Evolutionary conservation across 371 early-diverging fungal genomes (phyloP), one percentile per base, ranked within the genome.

Genomic region (Massospora cicadina): DNA sequence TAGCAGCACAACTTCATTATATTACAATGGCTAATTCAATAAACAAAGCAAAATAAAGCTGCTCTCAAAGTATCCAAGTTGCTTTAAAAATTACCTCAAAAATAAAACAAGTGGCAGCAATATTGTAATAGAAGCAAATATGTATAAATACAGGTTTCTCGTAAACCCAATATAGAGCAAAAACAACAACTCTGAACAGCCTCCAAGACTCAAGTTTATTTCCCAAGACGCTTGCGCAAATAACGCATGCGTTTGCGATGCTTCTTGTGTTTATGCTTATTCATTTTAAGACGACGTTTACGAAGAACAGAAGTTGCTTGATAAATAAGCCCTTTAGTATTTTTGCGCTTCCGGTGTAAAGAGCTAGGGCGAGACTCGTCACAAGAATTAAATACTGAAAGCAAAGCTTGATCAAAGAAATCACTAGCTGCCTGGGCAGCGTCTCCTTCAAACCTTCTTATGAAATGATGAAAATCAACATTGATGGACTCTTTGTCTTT

Each of bases 181-280:
- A n/a, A n/a, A n/a, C n/a, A n/a, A n/a, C n/a, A n/a, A n/a, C n/a
- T n/a, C n/a, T n/a, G n/a, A n/a, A n/a, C n/a, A n/a, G n/a, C n/a
- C n/a, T n/a, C n/a, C n/a, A n/a, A 26, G 13, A 1, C 43, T 43
- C 17, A 29, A 32, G 29, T 71, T 68, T 81, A 83, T 80, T 89
- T 89, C 70, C 87, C 86, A 59, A 87, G 77, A 66, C 81, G 80
- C 77, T 82, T 86, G 70, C 87, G 81, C 72, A 86, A 70, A 12
- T 88, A 87, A 66, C 85, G 80, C 43, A 81, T 83, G 74, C 85
- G 79, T 79, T 87, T 88, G 70, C 85, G 80, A 68, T 88, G 76
- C 71, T 89, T 89, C 74, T 80, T 83, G 70, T 85, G 84, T 72
- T 89, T 89, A 71, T 89, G 90, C 77, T 89, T 89, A 71, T 87